Conservation (phyloP, 148 eudicot species). For the Spergularia bocconei region DNA sequence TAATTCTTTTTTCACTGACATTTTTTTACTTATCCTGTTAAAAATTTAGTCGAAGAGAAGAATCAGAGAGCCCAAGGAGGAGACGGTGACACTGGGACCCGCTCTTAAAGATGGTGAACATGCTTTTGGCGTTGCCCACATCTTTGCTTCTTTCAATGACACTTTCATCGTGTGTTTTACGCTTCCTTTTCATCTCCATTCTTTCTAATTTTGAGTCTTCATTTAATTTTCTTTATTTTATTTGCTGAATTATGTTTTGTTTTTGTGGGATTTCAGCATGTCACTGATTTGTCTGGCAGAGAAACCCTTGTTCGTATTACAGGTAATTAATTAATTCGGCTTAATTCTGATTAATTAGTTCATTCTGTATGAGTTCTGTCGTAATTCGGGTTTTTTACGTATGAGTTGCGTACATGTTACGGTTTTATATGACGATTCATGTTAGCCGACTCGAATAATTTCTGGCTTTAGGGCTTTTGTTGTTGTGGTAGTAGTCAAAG, state of each 20-base stretch:
- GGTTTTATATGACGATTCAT: too few species aligned
- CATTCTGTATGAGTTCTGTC: too few species aligned
- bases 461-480: too few species aligned
- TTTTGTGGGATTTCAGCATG: conserved; percentile 50
- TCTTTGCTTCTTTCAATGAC: conserved; percentile 86
- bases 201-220: neutral
- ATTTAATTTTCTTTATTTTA: too few species aligned
- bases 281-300: conserved; percentile 86
- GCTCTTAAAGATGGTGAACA: conserved; percentile 65
- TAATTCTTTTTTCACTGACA: too few species aligned
- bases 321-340: conserved; percentile 50
- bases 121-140: conserved; percentile 83
- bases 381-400: neutral
- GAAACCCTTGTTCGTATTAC: conserved; percentile 90
- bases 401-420: too few species aligned
- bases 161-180: conserved; percentile 65
- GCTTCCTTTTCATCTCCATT: neutral
- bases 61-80: conserved; percentile 80
- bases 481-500: too few species aligned
- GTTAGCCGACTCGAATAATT: too few species aligned
- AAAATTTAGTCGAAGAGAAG: conserved; percentile 52
- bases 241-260: too few species aligned
- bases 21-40: neutral
- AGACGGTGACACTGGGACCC: conserved; percentile 71
- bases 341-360: neutral